A percentile compares a stretch with the other conserved stretches of the same genome.
Conservation (phyloP, 495 filamentous ascomycete genomes). For the Penicillium daleae region DNA sequence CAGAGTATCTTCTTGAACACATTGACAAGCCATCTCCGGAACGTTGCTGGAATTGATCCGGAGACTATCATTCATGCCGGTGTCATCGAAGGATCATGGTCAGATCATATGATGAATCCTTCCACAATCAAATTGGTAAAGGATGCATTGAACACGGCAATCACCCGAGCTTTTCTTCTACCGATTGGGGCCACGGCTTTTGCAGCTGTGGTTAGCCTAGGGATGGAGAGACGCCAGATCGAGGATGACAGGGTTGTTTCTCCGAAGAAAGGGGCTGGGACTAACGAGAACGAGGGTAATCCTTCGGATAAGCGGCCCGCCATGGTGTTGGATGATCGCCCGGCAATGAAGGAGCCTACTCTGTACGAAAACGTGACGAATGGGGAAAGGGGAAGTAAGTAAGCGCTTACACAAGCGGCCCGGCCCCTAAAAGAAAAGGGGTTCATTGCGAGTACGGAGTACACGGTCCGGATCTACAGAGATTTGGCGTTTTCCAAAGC, state of each 20-base stretch:
- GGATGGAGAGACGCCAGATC: slow-evolving; percentile 1
- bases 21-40: background rate
- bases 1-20: slow-evolving; percentile 6
- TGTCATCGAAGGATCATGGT: slow-evolving; percentile 1
- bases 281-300: background rate
- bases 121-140: background rate
- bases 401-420: background rate
- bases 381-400: background rate
- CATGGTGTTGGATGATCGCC: background rate
- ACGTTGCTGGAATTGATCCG: background rate
- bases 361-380: background rate
- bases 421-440: background rate
- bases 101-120: background rate
- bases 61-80: background rate
- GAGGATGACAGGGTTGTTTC: slow-evolving; percentile 6
- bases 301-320: slow-evolving; percentile 5
- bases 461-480: background rate
- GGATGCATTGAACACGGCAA: slow-evolving; percentile 5
- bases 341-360: background rate
- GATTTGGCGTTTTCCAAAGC: background rate
- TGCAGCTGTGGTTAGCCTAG: slow-evolving; percentile 4
- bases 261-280: background rate
- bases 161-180: background rate
- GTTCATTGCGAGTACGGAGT: background rate
- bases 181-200: slow-evolving; percentile 5